Conservation (phyloP, 1,284 basidiomycete genomes). For the Puccinia sorghi region DNA sequence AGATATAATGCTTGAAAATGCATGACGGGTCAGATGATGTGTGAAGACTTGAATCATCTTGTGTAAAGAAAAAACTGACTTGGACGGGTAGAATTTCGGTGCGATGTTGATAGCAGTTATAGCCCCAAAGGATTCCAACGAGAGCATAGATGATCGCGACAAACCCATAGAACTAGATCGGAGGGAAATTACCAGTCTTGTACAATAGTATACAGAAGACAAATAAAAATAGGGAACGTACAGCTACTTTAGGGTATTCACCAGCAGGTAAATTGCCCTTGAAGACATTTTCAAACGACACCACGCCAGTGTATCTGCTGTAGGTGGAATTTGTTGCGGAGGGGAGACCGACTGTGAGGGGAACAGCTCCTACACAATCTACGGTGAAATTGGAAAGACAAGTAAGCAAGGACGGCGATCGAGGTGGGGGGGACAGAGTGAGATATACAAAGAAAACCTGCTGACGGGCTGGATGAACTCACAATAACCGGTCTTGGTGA, state of each 20-base stretch:
- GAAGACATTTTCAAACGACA: constrained; percentile 86
- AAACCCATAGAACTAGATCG: constrained; percentile 75
- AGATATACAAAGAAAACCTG: constrained; percentile 33
- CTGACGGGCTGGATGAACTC: constrained; percentile 51
- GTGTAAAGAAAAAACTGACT: constrained; percentile 60
- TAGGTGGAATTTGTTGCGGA: constrained; percentile 63
- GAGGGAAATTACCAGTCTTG: background rate
- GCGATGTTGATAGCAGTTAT: constrained; percentile 77
- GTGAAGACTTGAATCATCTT: background rate
- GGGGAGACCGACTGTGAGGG: constrained; percentile 40
- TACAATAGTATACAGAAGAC: background rate
- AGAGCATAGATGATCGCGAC: constrained; percentile 76
- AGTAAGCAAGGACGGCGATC: background rate
- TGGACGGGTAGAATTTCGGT: constrained; percentile 82
- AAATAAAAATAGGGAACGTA: constrained; percentile 61
- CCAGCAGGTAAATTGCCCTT: constrained; percentile 83
- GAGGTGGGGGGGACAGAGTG: constrained; percentile 53
- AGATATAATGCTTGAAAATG: constrained; percentile 77
- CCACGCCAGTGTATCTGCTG: constrained; percentile 76
- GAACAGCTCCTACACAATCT: constrained; percentile 20
- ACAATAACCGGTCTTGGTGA: constrained; percentile 54
- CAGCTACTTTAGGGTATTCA: constrained; percentile 97
- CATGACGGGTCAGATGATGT: constrained; percentile 20
- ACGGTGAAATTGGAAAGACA: background rate
- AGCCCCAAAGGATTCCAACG: constrained; percentile 75